Base-by-base conservation (phyloP, 1,284 basidiomycete genomes). In the Lentinula novae-zelandiae region DNA sequence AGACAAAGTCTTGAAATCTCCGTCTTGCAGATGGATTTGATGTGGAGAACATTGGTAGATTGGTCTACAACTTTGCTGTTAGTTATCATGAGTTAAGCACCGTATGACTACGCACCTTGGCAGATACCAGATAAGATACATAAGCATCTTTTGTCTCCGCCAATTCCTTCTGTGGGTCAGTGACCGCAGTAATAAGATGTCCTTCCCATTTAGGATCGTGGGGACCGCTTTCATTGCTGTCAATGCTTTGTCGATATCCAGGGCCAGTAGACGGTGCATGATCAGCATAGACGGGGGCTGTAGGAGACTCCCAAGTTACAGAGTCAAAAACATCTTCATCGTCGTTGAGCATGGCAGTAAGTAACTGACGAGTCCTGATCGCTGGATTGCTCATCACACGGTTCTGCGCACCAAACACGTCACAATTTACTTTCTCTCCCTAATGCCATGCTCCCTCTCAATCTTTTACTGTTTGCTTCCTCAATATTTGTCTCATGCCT, bases 1-100 rank as follows among this genome's bases (percentile, higher is more conserved):
- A 99, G 40, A 93, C 91, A 75, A 99, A 99, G 76, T 99, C 97
- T 70, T 96, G 93, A 77, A 97, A 99, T 31, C 96, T 85, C 63
- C 96, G 83, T 58, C 96, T 85, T 13, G 91, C 79, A 5, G 88
- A 86, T 2, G 91, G 89, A 62, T 78, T 89, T 3, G 80, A 78
- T 49, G 86, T 83, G 31, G 89, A 85, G 81, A 92, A 98, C 77
- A 87, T 92, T 31, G 84, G 82, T 20, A 90, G 81, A 68, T 88
- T 92, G 33, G 92, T 95, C 92, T 95, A 70, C 40, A 27, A 55
- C 51, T n/a, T 39, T 60, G 12, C 40, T 62, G 58, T 63, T 48
- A 58, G 31, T 60, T 55, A 54, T 49, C 15, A 36, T 9, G 57
- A 27, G 36, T 62, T 70, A 7, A 20, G 34, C 13, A 52, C 40